Percentiles rank a stretch among this genome's conserved stretches.
Conservation (phyloP, 2,329 filamentous ascomycete species). For the Trichocomaceae sp. region DNA sequence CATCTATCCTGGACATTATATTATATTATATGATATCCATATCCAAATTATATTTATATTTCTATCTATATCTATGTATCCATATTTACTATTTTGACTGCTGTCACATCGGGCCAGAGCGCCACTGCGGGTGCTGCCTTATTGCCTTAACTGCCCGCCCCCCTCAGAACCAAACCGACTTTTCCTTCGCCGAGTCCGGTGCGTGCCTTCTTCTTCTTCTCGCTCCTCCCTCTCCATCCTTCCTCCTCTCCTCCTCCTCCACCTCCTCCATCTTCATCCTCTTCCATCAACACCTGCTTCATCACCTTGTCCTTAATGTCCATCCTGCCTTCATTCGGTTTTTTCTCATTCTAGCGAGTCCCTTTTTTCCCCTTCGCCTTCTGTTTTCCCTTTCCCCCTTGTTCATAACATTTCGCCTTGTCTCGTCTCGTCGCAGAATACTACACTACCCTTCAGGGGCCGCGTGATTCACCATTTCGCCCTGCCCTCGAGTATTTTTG, state of each 20-base stretch:
- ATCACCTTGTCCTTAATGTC: constrained; percentile 7
- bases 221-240: not conserved
- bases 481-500: not conserved
- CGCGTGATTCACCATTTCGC: constrained; percentile 1
- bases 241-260: too few relatives aligned
- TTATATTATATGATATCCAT: not conserved
- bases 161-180: not conserved
- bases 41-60: not conserved
- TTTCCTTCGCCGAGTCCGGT: constrained; percentile 13
- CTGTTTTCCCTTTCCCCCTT: not conserved
- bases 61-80: too few relatives aligned
- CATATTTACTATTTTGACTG: not conserved
- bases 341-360: constrained; percentile 6
- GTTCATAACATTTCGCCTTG: constrained; percentile 6
- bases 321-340: not conserved
- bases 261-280: not conserved
- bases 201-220: not conserved
- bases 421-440: not conserved
- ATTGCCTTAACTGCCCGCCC: not conserved
- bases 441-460: constrained; percentile 3
- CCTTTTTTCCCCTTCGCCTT: not conserved
- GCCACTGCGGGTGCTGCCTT: not conserved
- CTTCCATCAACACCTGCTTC: constrained; percentile 3
- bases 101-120: not conserved
- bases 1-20: not conserved